Percentiles rank a stretch among this genome's conserved stretches.
Evolutionary conservation across 1,139 yeast genomes (phyloP).

Genomic region (Blastobotrys arbuscula): DNA sequence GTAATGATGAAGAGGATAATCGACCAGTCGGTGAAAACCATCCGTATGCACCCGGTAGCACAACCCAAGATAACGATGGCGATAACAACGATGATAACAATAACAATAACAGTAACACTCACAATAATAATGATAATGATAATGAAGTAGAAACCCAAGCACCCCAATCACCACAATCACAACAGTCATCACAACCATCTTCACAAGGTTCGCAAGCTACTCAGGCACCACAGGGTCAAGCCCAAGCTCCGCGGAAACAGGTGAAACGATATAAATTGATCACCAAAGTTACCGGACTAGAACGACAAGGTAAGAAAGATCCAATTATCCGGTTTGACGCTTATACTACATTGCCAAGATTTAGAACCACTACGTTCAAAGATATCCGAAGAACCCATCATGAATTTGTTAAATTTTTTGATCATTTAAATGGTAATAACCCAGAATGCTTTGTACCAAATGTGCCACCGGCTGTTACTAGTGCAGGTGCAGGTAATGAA

Average conservation of each 20-base stretch:
- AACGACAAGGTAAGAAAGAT: slow-evolving; percentile 45
- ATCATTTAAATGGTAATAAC: slow-evolving; percentile 70
- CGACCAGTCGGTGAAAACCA: slow-evolving; percentile 8
- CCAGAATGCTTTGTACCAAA: slow-evolving; percentile 94
- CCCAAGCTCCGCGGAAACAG: not conserved
- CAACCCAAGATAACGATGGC: not conserved
- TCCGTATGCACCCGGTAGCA: slow-evolving; percentile 3
- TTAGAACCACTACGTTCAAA: slow-evolving; percentile 63
- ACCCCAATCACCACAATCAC: not conserved
- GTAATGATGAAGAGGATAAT: slow-evolving; percentile 11
- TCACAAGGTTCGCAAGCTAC: not conserved
- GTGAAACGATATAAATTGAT: slow-evolving; percentile 32
- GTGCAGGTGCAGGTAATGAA: slow-evolving; percentile 77
- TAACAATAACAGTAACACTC: not conserved
- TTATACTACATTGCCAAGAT: slow-evolving; percentile 51
- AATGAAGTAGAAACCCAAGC: not conserved
- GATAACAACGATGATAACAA: not conserved
- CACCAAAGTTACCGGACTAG: slow-evolving; percentile 43
- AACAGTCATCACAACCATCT: not conserved
- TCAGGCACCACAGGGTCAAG: slow-evolving; percentile 1
- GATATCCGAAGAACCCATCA: slow-evolving; percentile 75
- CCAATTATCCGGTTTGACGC: slow-evolving; percentile 48
- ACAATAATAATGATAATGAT: not conserved
- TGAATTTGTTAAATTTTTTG: slow-evolving; percentile 72
- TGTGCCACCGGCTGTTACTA: slow-evolving; percentile 65